Percentiles rank a stretch among this genome's conserved stretches.
phyloP scores from a whole-genome alignment of 2,329 filamentous ascomycete genomes.

The Ophiostoma australiae region DNA sequence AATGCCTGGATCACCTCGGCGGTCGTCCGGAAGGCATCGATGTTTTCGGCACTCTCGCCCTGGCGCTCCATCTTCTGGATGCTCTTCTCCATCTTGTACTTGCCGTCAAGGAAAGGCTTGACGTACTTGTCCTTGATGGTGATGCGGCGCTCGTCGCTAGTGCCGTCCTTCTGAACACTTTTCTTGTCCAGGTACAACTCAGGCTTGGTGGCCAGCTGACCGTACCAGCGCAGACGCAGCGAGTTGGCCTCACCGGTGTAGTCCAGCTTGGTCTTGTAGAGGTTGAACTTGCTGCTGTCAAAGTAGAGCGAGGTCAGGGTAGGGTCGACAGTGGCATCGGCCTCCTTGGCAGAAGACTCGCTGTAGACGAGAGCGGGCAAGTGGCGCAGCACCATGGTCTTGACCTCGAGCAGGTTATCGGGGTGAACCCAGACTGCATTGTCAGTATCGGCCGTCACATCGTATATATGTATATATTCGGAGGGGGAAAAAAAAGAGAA shows the following conservation, averaged over 20 bases:
- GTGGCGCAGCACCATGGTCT: constrained; percentile 87
- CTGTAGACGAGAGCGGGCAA: constrained; percentile 92
- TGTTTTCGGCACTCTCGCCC: constrained; percentile 60
- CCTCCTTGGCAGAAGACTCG: constrained; percentile 74
- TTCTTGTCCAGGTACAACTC: constrained; percentile 89
- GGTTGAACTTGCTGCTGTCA: constrained; percentile 76
- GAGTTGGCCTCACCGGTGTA: constrained; percentile 62
- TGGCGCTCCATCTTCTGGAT: constrained; percentile 80
- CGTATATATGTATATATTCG: background rate
- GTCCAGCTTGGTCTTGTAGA: constrained; percentile 83
- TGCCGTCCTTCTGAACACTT: constrained; percentile 68
- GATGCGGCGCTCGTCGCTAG: constrained; percentile 73
- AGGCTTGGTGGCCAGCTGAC: constrained; percentile 70
- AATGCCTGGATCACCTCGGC: constrained; percentile 75
- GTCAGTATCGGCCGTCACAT: constrained; percentile 6
- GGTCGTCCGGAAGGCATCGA: constrained; percentile 64
- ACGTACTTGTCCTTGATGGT: constrained; percentile 92
- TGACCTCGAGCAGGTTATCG: constrained; percentile 94
- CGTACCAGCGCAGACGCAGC: constrained; percentile 85
- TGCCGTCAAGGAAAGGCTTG: constrained; percentile 75
- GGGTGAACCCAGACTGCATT: constrained; percentile 75
- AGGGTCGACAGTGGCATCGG: constrained; percentile 76
- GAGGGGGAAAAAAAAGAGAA: background rate
- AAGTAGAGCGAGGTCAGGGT: constrained; percentile 95
- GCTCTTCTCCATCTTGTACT: constrained; percentile 89